Conservation (phyloP, 345 rosid species). For the Luvunga scandens region DNA sequence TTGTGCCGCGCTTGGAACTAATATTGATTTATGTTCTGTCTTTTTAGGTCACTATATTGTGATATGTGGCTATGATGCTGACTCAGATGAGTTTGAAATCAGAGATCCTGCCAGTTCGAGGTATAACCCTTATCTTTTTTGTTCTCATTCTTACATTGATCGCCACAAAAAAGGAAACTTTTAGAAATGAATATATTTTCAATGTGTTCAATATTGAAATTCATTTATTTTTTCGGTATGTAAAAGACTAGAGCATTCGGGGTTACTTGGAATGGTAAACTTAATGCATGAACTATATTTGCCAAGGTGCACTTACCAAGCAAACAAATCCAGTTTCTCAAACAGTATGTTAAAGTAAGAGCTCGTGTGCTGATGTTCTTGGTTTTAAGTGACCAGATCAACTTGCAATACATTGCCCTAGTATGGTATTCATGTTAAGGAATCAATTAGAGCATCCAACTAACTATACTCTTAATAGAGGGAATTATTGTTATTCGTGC, state of each 20-base stretch:
- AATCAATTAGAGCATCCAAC: neutral
- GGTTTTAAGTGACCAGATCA: neutral
- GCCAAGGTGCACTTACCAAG: neutral
- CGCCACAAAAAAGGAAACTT: neutral
- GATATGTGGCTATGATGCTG: conserved; percentile 84
- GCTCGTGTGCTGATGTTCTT: neutral
- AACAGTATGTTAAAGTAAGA: neutral
- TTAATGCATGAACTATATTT: neutral
- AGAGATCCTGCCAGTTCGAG: conserved; percentile 94
- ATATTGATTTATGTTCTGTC: conserved; percentile 4
- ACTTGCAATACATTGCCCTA: neutral
- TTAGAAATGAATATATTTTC: neutral
- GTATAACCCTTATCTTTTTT: conserved; percentile 33
- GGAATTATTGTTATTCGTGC: neutral
- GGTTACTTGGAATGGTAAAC: neutral
- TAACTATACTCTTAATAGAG: neutral
- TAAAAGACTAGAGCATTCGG: neutral
- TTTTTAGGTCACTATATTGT: conserved; percentile 80
- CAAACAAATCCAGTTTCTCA: neutral
- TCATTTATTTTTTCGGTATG: neutral
- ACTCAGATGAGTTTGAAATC: conserved; percentile 82
- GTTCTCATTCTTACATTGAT: neutral
- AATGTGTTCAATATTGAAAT: neutral
- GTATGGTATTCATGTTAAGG: neutral
- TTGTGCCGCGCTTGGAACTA: neutral